A percentile compares a stretch with the other conserved stretches of the same genome.
Conservation (phyloP, 2,329 filamentous ascomycete species). For the Nemania diffusa region DNA sequence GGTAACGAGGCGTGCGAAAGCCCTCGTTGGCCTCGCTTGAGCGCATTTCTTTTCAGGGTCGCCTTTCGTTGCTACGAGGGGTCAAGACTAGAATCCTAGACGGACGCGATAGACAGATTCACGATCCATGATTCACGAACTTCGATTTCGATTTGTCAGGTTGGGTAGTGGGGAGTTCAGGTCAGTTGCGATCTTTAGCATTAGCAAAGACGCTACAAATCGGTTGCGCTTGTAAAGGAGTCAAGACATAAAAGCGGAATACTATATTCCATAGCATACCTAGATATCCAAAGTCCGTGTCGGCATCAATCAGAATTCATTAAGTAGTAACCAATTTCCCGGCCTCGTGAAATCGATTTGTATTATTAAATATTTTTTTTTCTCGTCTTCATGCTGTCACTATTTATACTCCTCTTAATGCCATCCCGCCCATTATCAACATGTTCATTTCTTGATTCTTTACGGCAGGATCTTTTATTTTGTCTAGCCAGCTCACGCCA, state of each 20-base stretch:
- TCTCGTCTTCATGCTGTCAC: not conserved
- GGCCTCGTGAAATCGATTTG: slow-evolving; percentile 4
- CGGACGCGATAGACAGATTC: not conserved
- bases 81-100: not conserved
- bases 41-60: not conserved
- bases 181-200: not conserved
- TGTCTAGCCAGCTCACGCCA: slow-evolving; percentile 62
- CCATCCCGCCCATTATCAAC: slow-evolving; percentile 80
- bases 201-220: slow-evolving; percentile 7
- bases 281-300: slow-evolving; percentile 3
- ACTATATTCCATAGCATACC: slow-evolving; percentile 11
- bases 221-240: not conserved
- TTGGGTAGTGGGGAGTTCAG: not conserved
- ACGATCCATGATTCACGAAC: slow-evolving; percentile 25
- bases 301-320: slow-evolving; percentile 10
- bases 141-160: slow-evolving; percentile 1
- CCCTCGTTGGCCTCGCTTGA: slow-evolving; percentile 48
- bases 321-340: not conserved
- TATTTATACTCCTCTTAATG: slow-evolving; percentile 69
- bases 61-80: not conserved
- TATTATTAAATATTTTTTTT: not conserved
- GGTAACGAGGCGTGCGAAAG: slow-evolving; percentile 65
- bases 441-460: slow-evolving; percentile 71
- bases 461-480: slow-evolving; percentile 55
- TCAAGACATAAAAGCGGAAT: not conserved